Evolutionary conservation across 2,329 filamentous ascomycete genomes (phyloP).

Genomic region (Emydomyces testavorans): DNA sequence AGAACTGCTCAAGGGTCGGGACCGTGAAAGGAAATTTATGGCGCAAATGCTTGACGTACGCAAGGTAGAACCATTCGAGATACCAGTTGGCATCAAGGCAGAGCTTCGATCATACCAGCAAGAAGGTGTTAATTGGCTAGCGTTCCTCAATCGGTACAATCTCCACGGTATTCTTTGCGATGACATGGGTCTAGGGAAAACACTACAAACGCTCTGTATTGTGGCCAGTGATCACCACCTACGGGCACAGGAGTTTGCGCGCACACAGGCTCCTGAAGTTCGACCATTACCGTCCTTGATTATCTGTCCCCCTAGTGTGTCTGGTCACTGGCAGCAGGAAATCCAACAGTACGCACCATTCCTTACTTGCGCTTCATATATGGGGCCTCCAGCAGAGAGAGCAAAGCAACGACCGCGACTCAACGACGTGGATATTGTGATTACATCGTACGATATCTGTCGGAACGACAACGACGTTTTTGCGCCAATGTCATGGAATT

Average conservation of each 20-base stretch:
- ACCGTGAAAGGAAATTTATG: conserved; percentile 92
- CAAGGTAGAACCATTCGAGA: conserved; percentile 87
- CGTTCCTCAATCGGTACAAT: conserved; percentile 96
- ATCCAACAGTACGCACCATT: conserved; percentile 94
- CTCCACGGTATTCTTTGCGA: conserved; percentile 97
- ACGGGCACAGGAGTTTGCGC: conserved; percentile 77
- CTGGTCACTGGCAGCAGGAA: conserved; percentile 97
- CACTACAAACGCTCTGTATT: conserved; percentile 91
- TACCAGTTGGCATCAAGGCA: conserved; percentile 94
- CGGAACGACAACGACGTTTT: conserved; percentile 87
- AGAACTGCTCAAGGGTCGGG: conserved; percentile 75
- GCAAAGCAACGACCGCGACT: conserved; percentile 58
- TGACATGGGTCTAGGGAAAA: conserved; percentile 98
- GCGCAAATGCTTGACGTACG: conserved; percentile 90
- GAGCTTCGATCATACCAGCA: conserved; percentile 95
- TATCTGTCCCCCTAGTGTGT: conserved; percentile 88
- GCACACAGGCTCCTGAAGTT: conserved; percentile 65
- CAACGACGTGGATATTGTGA: conserved; percentile 74
- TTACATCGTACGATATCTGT: conserved; percentile 97
- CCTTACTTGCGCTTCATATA: conserved; percentile 77
- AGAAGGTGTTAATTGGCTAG: conserved; percentile 96
- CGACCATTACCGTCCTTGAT: conserved; percentile 80
- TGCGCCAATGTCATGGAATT: conserved; percentile 82
- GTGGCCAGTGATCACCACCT: conserved; percentile 95
- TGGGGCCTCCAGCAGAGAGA: conserved; percentile 75